These are phyloP conservation scores for Wickerhamomyces queroliae DNA, from an alignment of 805 yeast genomes.

Conservation along the genomic window DNA sequence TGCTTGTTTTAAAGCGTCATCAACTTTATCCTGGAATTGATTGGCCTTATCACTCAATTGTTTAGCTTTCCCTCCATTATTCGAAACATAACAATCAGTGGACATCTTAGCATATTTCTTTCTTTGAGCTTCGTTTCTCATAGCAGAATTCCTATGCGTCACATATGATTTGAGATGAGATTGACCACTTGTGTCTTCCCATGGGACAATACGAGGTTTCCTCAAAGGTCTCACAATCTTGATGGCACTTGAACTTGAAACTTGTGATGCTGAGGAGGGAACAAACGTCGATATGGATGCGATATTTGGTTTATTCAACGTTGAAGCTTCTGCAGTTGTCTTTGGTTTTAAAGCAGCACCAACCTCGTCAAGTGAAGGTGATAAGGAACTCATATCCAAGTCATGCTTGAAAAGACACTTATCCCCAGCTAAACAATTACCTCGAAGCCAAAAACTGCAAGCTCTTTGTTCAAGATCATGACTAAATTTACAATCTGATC, in stretches of 20 bases:
- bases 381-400: no score
- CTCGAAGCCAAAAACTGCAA: constrained; percentile 42
- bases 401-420: constrained; percentile 34
- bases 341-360: no score
- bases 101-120: constrained; percentile 21
- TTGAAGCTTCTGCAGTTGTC: constrained; percentile 2
- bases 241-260: constrained; percentile 1
- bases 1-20: constrained; percentile 18
- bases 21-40: constrained; percentile 11
- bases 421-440: constrained; percentile 37
- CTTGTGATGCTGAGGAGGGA: constrained; percentile 1
- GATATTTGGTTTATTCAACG: constrained; percentile 1
- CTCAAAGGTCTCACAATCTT: constrained; percentile 13
- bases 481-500: constrained; percentile 39
- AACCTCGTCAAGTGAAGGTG: no score
- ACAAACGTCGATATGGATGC: constrained; percentile 3
- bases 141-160: constrained; percentile 11
- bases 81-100: constrained; percentile 20
- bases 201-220: constrained; percentile 19
- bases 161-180: constrained; percentile 11
- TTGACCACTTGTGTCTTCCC: constrained; percentile 12
- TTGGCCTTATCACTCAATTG: constrained; percentile 22
- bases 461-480: constrained; percentile 37
- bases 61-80: constrained; percentile 21
- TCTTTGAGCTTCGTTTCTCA: constrained; percentile 18